Evolutionary conservation across 225 moss, liverwort and hornwort genomes (phyloP), one percentile per base, ranked within the genome.

Genomic region (Neckera pumila): DNA sequence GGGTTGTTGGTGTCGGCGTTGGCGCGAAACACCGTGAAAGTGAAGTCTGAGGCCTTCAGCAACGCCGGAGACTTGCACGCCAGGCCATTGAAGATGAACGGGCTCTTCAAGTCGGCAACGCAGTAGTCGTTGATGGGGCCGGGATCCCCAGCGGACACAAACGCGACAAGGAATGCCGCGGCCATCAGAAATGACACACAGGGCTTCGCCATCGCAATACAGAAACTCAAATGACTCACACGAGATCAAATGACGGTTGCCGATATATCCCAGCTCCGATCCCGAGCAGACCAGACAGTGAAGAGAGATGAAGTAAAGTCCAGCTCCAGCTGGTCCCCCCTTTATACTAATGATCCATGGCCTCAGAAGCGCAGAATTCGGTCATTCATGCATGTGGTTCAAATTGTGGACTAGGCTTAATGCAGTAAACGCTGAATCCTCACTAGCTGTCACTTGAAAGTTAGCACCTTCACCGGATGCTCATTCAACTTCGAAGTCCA

Each of bases 111-210:
- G 71, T 93, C 90, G 3, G 85, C 89, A 2, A 90, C 90, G 71
- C 92, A 93, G 84, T 38, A 92, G 70, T 93, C 92, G 12, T 90
- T 90, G 87, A 93, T 89, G 17, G 90, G 62, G 4, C 85, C 70
- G 49, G 90, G 47, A 20, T 92, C 93, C 4, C 23, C 40, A 2
- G 91, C 91, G 2, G 87, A 78, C 18, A 78, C 90, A 8, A 79
- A 5, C 1, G 76, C 87, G 36, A 82, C 93, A 6, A 92, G 82
- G 16, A 91, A 60, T 2, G 90, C 67, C 5, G 71, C 70, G 23
- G 59, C 54, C 51, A 86, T 8, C 14, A 88, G 36, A 43, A 89
- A 53, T 14, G 54, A 70, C 10, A 89, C n/a, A 61, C 51, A 45
- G 8, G 84, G 59, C 60, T 80, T 90, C 22, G 90, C 86, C 90